phyloP scores from a whole-genome alignment of 768 basidiomycete genomes.

The Suillus hirtellus region DNA sequence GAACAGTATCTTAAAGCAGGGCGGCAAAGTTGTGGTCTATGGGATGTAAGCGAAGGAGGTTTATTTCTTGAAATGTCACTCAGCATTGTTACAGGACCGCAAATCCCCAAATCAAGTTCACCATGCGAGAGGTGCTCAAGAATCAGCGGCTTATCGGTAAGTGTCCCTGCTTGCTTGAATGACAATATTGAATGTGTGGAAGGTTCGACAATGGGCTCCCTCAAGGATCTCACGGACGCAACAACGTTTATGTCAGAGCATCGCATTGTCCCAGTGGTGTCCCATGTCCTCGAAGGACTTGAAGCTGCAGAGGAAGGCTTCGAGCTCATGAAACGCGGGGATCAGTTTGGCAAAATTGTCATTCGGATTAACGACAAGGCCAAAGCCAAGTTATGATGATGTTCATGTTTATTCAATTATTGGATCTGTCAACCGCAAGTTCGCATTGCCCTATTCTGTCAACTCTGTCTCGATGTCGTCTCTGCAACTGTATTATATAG shows the following conservation, averaged over 20 bases:
- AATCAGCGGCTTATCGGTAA: constrained; percentile 74
- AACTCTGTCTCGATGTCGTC: background rate
- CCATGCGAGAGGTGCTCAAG: constrained; percentile 77
- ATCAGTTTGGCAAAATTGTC: constrained; percentile 81
- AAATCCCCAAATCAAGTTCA: constrained; percentile 57
- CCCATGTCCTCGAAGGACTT: constrained; percentile 68
- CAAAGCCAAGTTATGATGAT: constrained; percentile 11
- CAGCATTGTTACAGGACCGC: constrained; percentile 52
- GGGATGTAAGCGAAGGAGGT: constrained; percentile 51
- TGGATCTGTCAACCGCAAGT: background rate
- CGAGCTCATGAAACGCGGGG: constrained; percentile 58
- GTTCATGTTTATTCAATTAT: background rate
- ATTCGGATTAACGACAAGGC: constrained; percentile 41
- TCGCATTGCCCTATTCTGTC: background rate
- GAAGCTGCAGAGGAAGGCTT: constrained; percentile 69
- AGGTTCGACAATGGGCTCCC: constrained; percentile 82
- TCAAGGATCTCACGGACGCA: constrained; percentile 68
- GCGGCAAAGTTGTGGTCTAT: constrained; percentile 62
- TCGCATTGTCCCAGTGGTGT: constrained; percentile 68
- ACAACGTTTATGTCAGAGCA: constrained; percentile 69
- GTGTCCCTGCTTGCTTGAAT: constrained; percentile 15
- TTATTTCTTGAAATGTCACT: background rate
- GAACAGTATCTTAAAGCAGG: constrained; percentile 51
- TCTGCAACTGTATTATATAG: background rate
- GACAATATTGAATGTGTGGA: constrained; percentile 4